Conservation (phyloP, 768 basidiomycete genomes). For the Rhizopogon vesiculosus region DNA sequence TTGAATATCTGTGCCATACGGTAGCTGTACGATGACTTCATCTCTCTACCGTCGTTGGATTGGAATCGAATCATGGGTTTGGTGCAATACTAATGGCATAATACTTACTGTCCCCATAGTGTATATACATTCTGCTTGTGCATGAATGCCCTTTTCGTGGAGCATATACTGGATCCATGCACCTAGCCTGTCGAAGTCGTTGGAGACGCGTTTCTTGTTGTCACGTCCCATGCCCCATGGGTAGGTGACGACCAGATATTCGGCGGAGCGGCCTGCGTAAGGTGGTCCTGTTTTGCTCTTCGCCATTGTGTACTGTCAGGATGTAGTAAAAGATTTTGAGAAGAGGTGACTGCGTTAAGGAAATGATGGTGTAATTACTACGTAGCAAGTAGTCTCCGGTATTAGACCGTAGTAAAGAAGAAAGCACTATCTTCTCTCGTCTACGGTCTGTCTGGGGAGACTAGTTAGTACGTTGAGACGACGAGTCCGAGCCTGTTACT, state of each 20-base stretch:
- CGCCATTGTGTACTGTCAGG: not conserved
- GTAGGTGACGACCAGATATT: conserved; percentile 18
- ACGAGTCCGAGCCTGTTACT: too few relatives aligned
- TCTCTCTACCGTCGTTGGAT: conserved; percentile 14
- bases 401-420: too few relatives aligned
- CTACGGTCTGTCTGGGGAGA: too few relatives aligned
- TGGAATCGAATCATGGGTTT: not conserved
- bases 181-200: conserved; percentile 18
- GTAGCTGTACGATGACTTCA: conserved; percentile 25
- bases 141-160: conserved; percentile 6
- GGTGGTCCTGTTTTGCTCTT: conserved; percentile 22
- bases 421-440: too few relatives aligned
- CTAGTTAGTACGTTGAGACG: too few relatives aligned
- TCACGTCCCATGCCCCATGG: conserved; percentile 18
- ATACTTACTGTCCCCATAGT: conserved; percentile 27
- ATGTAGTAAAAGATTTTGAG: too few relatives aligned
- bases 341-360: too few relatives aligned
- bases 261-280: conserved; percentile 16
- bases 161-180: conserved; percentile 22
- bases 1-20: conserved; percentile 15
- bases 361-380: too few relatives aligned
- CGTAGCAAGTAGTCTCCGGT: not conserved
- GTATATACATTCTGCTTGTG: conserved; percentile 20
- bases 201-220: conserved; percentile 4
- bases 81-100: too few relatives aligned